Base-by-base conservation (phyloP, 495 filamentous ascomycete species). In the Aspergillus funiculosus region DNA sequence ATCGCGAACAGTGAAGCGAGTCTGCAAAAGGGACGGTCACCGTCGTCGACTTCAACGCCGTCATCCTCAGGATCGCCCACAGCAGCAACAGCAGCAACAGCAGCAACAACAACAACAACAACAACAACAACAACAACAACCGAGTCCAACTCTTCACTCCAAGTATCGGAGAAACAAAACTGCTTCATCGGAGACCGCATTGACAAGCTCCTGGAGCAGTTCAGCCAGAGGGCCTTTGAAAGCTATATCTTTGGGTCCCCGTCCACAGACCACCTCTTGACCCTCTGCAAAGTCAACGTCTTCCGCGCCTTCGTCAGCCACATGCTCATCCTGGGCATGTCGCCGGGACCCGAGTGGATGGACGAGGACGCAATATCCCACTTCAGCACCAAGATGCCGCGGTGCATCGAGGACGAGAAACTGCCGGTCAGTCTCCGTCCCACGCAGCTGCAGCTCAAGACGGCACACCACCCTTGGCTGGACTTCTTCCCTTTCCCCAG, bases 391-490 rank as follows among this genome's bases (percentile, higher is more conserved):
- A 32, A 41, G 2, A 43, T 24, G 0, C 50, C 53, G 0, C 43
- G 36, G 25, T 42, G 38, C 0, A 15, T 46, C 29, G 34, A 56
- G 6, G 37, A 45, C 37, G 36, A 48, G 14, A 36, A 48, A 7
- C 39, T 65, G 7, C 74, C 77, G 0, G 52, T 54, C 0, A 63
- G 58, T 39, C 64, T 81, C 1, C 63, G 64, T 2, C 74, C 74
- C 1, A 80, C 77, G 2, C 46, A 35, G 15, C 20, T 77, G 0
- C 77, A 80, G 47, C 46, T 39, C 8, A 44, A 49, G 0, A 53
- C 61, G 5, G 53, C 59, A 1, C 77, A 81, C 39, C 71, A 74
- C 36, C 68, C 72, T 0, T 81, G 75, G 68, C 52, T 81, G 13
- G 75, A 79, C 45, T 64, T 78, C 35, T 71, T 78, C 37, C 77